A percentile compares a stretch with the other conserved stretches of the same genome.
Evolutionary conservation across 768 basidiomycete species (phyloP).

Genomic region (Xerocomellus chrysenteron): DNA sequence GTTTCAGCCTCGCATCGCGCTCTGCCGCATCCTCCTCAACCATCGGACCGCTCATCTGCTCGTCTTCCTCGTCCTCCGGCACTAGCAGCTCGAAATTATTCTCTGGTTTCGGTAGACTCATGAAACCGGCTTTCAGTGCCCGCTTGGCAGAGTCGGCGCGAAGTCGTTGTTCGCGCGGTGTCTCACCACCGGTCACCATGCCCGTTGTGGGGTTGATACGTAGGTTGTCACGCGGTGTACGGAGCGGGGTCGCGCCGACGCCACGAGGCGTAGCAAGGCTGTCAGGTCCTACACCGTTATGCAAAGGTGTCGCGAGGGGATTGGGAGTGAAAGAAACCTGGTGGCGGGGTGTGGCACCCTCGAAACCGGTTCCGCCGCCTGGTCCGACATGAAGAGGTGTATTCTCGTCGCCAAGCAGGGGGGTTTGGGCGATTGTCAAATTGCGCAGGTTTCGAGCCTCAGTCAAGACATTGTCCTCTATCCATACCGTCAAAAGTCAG

Average conservation of each 20-base stretch:
- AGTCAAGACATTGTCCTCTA: conserved; percentile 92
- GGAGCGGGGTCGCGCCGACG: conserved; percentile 73
- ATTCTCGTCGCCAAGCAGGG: conserved; percentile 95
- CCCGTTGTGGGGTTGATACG: conserved; percentile 79
- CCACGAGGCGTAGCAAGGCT: conserved; percentile 57
- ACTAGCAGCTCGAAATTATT: conserved; percentile 96
- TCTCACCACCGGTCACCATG: conserved; percentile 54
- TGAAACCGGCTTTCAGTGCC: conserved; percentile 78
- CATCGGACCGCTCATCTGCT: conserved; percentile 21
- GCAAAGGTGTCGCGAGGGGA: conserved; percentile 86
- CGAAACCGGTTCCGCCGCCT: conserved; percentile 88
- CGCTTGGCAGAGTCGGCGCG: conserved; percentile 66
- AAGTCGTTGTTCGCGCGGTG: conserved; percentile 74
- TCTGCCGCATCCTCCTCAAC: conserved; percentile 89
- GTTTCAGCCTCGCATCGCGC: conserved; percentile 72
- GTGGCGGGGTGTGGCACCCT: conserved; percentile 92
- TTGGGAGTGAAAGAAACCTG: conserved; percentile 93
- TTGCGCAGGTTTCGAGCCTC: conserved; percentile 96
- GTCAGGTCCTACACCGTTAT: conserved; percentile 42
- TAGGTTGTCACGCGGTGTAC: conserved; percentile 94
- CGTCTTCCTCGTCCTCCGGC: conserved; percentile 79
- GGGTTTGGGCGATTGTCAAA: conserved; percentile 90
- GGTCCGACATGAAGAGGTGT: conserved; percentile 80
- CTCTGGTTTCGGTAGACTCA: conserved; percentile 84
- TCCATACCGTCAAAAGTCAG: conserved; percentile 7